These are phyloP conservation scores for Gyrodon lividus DNA, from an alignment of 768 basidiomycete genomes.

Conservation along the genomic window DNA sequence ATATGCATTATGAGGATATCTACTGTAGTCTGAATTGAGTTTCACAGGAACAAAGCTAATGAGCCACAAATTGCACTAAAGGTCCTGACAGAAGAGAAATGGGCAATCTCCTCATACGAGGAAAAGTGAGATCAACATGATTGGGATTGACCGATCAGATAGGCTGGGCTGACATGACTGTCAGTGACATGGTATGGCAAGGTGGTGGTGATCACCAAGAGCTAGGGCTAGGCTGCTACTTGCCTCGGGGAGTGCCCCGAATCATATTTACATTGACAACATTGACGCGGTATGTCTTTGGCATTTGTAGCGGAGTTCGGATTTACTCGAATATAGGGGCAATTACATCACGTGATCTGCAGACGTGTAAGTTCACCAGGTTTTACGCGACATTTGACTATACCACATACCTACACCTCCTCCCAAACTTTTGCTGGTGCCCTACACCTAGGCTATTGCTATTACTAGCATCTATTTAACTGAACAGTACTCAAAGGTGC, in stretches of 20 bases:
- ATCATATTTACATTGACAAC: no score
- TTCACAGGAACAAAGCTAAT: conserved; percentile 3
- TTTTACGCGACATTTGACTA: no score
- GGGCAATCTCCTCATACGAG: not conserved
- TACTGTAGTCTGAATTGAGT: conserved; percentile 28
- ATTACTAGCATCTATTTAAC: not conserved
- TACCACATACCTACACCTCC: not conserved
- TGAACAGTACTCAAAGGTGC: not conserved
- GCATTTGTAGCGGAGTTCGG: no score
- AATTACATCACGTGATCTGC: conserved; percentile 15
- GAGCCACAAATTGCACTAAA: conserved; percentile 24
- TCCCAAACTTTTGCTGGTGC: not conserved
- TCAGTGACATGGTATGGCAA: not conserved
- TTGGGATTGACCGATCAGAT: not conserved
- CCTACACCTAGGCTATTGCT: not conserved
- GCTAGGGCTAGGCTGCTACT: not conserved
- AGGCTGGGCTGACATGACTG: not conserved
- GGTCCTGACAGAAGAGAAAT: not conserved
- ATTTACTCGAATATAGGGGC: not conserved
- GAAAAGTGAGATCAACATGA: not conserved
- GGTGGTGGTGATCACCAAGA: not conserved
- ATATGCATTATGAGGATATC: no score
- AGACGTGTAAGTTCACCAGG: conserved; percentile 13
- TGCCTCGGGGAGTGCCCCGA: not conserved
- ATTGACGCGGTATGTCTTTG: no score